These are phyloP conservation scores for Globisporangium rhizosaccharum DNA, from an alignment of 352 stramenopile genomes.

Conservation along the genomic window DNA sequence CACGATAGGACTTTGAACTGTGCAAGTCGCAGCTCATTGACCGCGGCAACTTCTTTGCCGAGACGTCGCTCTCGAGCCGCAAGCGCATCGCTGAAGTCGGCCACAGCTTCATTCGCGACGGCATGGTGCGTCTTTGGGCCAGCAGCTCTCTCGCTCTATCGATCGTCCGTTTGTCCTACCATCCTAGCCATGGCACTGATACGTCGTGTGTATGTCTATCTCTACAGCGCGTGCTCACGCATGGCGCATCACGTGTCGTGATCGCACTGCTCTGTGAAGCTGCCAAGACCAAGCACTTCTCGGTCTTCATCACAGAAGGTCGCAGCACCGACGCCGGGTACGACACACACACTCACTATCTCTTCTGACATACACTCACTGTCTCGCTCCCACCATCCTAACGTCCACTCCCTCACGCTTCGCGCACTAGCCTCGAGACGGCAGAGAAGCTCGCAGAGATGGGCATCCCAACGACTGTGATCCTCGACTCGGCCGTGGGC, in stretches of 20 bases:
- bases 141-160: neutral
- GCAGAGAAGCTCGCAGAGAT: slow-evolving; percentile 78
- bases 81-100: slow-evolving; percentile 92
- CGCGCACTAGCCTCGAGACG: slow-evolving; percentile 35
- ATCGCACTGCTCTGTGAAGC: slow-evolving; percentile 88
- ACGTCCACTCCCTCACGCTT: neutral
- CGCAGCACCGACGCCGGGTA: slow-evolving; percentile 84
- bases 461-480: slow-evolving; percentile 93
- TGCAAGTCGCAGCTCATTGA: slow-evolving; percentile 90
- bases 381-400: neutral
- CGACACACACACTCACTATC: neutral
- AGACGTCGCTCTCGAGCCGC: slow-evolving; percentile 89
- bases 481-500: slow-evolving; percentile 93
- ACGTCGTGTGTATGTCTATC: neutral
- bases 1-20: slow-evolving; percentile 80
- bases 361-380: neutral
- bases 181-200: too few relatives aligned
- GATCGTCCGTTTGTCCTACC: neutral
- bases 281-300: slow-evolving; percentile 92
- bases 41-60: slow-evolving; percentile 90
- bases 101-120: slow-evolving; percentile 93
- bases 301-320: slow-evolving; percentile 91
- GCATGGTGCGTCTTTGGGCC: slow-evolving; percentile 46
- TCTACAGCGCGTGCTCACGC: slow-evolving; percentile 88
- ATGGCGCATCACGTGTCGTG: slow-evolving; percentile 92